These are phyloP conservation scores for Aegilops tauschii DNA, from an alignment of 176 grass and related monocot species.

Conservation along the genomic window DNA sequence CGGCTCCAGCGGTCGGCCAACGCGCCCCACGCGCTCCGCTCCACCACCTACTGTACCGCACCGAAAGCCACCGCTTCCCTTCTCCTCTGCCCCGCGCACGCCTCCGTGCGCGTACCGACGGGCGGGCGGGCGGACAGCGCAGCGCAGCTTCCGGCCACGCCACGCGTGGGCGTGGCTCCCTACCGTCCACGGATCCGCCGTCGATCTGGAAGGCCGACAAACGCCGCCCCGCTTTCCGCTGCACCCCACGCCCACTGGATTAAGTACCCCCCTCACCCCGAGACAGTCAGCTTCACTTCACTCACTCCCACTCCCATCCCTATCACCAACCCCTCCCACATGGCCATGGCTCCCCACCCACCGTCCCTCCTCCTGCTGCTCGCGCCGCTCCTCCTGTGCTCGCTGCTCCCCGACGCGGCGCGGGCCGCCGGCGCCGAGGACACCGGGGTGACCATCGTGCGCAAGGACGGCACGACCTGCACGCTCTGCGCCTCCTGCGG, in stretches of 20 bases:
- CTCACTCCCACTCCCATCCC: constrained; percentile 19
- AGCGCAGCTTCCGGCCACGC: not conserved
- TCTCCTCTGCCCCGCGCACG: no score
- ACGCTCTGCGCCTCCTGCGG: constrained; percentile 82
- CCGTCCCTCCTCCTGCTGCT: not conserved
- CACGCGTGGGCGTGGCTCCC: not conserved
- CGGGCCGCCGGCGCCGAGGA: not conserved
- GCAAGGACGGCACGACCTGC: constrained; percentile 76
- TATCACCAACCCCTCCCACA: constrained; percentile 24
- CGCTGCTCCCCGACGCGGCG: constrained; percentile 18
- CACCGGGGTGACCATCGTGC: constrained; percentile 31
- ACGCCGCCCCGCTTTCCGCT: not conserved
- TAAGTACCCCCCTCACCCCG: not conserved
- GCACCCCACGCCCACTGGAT: not conserved
- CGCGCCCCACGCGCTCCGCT: no score
- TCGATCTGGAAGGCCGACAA: constrained; percentile 16
- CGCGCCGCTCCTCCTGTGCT: constrained; percentile 18
- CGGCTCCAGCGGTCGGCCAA: not conserved
- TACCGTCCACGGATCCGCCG: not conserved
- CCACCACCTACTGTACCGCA: not conserved
- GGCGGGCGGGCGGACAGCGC: not conserved
- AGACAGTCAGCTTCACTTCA: not conserved
- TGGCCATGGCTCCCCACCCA: constrained; percentile 29
- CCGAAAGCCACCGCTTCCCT: not conserved
- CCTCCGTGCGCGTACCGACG: not conserved